Percentiles rank a stretch among this genome's conserved stretches.
These are phyloP conservation scores for Microthyrium microscopicum DNA, from an alignment of 2,329 filamentous ascomycete species.

Conservation along the genomic window DNA sequence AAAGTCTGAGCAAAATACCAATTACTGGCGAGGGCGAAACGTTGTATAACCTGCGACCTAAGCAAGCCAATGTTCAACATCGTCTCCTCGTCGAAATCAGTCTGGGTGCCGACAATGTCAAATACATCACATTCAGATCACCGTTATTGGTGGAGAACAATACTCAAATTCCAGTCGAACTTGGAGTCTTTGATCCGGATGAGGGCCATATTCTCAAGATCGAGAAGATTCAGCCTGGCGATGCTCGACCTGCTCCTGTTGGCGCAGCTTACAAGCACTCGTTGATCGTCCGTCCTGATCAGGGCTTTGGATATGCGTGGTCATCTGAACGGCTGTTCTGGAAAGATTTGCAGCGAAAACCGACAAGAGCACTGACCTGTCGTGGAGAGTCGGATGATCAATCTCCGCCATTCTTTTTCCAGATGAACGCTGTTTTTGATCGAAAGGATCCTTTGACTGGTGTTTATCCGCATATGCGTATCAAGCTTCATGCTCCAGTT, in stretches of 20 bases:
- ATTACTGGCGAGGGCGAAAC: slow-evolving; percentile 91
- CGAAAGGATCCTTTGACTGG: slow-evolving; percentile 67
- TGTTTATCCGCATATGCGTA: slow-evolving; percentile 81
- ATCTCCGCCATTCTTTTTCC: slow-evolving; percentile 66
- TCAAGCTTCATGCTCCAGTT: slow-evolving; percentile 81
- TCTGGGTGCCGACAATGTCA: slow-evolving; percentile 87
- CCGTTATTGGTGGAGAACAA: slow-evolving; percentile 88
- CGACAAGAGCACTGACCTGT: slow-evolving; percentile 77
- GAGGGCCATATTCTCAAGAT: slow-evolving; percentile 90
- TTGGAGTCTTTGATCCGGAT: slow-evolving; percentile 76
- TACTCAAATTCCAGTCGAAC: slow-evolving; percentile 86
- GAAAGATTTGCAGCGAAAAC: slow-evolving; percentile 73
- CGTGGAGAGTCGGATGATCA: slow-evolving; percentile 67
- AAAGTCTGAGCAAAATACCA: slow-evolving; percentile 71
- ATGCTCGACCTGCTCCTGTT: slow-evolving; percentile 76
- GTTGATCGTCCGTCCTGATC: slow-evolving; percentile 74
- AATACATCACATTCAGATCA: slow-evolving; percentile 90
- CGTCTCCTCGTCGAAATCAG: slow-evolving; percentile 83
- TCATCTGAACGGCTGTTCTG: slow-evolving; percentile 80
- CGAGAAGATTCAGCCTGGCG: slow-evolving; percentile 89
- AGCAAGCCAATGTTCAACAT: slow-evolving; percentile 71
- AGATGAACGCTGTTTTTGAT: slow-evolving; percentile 76
- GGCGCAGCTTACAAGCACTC: slow-evolving; percentile 84
- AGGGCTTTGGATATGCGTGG: slow-evolving; percentile 94
- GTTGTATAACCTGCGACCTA: slow-evolving; percentile 75